phyloP scores from a whole-genome alignment of 169 alveolate genomes.

The Plasmodium cynomolgi region DNA sequence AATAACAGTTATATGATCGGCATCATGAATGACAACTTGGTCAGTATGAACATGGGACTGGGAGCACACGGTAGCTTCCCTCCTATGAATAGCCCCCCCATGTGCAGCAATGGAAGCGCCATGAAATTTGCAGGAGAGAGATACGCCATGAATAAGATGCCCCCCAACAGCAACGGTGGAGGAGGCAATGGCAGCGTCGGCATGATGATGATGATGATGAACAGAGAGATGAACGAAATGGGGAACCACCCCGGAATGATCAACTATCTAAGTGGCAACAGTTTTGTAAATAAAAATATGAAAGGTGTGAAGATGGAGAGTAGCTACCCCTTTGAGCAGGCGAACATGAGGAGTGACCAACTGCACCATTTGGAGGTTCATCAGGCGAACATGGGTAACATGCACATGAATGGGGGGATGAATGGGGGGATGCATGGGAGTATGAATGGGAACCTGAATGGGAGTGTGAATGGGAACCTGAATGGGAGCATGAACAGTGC shows the following conservation, averaged over 20 bases:
- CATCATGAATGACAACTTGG: not conserved
- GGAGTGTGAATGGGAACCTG: too few relatives aligned
- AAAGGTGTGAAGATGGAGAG: slow-evolving; percentile 34
- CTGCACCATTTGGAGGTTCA: not conserved
- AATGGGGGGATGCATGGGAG: too few relatives aligned
- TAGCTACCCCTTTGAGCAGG: slow-evolving; percentile 8
- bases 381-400: not conserved
- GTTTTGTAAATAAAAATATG: slow-evolving; percentile 29
- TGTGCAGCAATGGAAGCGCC: not conserved
- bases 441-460: too few relatives aligned
- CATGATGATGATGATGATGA: slow-evolving; percentile 2
- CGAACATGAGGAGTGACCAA: slow-evolving; percentile 9
- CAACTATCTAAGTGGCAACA: slow-evolving; percentile 24
- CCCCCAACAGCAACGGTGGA: not conserved
- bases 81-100: not conserved
- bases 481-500: not conserved
- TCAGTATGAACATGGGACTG: not conserved
- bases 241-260: slow-evolving; percentile 2
- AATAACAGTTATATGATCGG: not conserved
- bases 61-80: not conserved
- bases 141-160: not conserved
- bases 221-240: slow-evolving; percentile 5
- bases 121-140: not conserved
- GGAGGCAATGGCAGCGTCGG: not conserved
- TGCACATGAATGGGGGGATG: not conserved